A percentile compares a stretch with the other conserved stretches of the same genome.
Evolutionary conservation across 192 early-diverging fungal genomes (phyloP).

Genomic region (Podila verticillata): DNA sequence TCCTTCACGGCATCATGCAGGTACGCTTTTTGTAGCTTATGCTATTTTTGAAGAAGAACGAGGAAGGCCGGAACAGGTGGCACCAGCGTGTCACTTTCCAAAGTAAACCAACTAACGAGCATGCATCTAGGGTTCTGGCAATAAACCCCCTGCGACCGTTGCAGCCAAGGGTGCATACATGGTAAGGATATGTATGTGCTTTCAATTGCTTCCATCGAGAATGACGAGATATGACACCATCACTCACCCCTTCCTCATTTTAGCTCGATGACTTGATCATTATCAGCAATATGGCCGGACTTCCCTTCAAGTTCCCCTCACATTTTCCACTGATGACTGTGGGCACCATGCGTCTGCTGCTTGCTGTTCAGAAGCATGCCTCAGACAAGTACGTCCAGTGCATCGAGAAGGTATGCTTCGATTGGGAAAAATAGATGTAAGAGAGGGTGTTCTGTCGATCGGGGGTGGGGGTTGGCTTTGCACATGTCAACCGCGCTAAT

Average conservation of each 20-base stretch:
- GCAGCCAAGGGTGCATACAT: conserved; percentile 40
- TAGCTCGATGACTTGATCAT: conserved; percentile 15
- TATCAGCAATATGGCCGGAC: conserved; percentile 1
- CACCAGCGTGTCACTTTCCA: no score
- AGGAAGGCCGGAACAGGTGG: no score
- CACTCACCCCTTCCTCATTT: background rate
- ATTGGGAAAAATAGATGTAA: background rate
- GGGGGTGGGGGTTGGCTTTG: background rate
- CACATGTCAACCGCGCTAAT: background rate
- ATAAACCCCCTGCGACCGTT: conserved; percentile 25
- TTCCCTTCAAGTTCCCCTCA: conserved; percentile 29
- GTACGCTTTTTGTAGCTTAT: background rate
- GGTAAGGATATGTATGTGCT: conserved; percentile 3
- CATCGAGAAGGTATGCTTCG: conserved; percentile 27
- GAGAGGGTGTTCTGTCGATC: background rate
- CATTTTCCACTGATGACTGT: conserved; percentile 28
- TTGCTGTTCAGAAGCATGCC: conserved; percentile 33
- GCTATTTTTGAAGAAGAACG: no score
- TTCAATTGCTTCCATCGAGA: background rate
- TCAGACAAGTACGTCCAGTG: conserved; percentile 20
- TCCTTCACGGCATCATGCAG: conserved; percentile 20
- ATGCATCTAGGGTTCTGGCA: conserved; percentile 20
- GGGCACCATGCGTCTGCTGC: conserved; percentile 15
- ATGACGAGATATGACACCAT: background rate
- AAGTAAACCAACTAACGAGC: no score